Evolutionary conservation across 257 asterid species (phyloP).

Genomic region (Scutellaria galericulata): DNA sequence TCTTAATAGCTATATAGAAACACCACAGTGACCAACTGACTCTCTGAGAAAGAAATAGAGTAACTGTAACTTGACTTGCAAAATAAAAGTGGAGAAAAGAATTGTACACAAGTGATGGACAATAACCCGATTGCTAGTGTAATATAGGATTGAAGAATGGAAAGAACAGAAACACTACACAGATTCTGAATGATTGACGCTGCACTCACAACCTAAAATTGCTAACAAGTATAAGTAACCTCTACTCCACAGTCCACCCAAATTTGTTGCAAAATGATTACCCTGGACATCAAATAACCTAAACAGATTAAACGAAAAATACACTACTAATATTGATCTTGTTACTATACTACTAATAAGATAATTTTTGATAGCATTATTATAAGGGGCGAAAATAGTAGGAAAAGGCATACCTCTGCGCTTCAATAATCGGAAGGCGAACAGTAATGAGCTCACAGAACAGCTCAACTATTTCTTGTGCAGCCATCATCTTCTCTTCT

Average conservation of each 20-base stretch:
- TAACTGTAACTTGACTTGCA: not conserved
- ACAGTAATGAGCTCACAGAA: conserved; percentile 80
- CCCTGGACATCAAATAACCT: not conserved
- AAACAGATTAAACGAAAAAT: not conserved
- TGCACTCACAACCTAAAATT: not conserved
- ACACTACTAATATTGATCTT: not conserved
- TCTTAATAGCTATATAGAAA: not conserved
- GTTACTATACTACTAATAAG: not conserved
- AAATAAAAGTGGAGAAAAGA: not conserved
- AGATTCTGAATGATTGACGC: not conserved
- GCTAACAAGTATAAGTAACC: not conserved
- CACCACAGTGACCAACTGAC: not conserved
- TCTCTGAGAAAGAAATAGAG: not conserved
- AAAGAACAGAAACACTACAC: not conserved
- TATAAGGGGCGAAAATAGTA: not conserved
- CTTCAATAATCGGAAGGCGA: conserved; percentile 85
- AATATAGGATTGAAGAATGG: no score
- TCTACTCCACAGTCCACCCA: not conserved
- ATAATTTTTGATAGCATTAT: not conserved
- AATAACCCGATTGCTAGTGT: not conserved
- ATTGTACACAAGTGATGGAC: not conserved
- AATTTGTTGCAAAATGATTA: not conserved
- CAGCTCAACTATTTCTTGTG: conserved; percentile 94
- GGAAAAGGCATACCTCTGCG: conserved; percentile 60
- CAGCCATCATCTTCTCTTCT: conserved; percentile 97